Conservation (phyloP, 1,139 yeast species). For the Debaryomycetaceae sp. region DNA sequence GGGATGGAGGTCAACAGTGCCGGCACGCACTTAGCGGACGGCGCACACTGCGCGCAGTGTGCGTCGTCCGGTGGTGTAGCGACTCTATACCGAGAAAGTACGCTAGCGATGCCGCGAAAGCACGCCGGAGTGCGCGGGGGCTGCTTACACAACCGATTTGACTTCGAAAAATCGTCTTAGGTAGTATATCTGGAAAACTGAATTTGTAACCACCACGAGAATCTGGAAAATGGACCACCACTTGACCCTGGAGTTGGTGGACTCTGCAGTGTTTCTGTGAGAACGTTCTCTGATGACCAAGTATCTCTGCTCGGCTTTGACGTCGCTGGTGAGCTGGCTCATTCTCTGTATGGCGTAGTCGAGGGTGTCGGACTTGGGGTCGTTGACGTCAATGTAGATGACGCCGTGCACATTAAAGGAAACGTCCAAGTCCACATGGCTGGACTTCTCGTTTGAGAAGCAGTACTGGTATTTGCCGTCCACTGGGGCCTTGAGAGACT, state of each 20-base stretch:
- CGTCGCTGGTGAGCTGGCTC: conserved; percentile 74
- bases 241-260: conserved; percentile 93
- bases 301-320: conserved; percentile 89
- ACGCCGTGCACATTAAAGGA: conserved; percentile 95
- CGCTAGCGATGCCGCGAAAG: not conserved
- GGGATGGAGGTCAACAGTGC: not conserved
- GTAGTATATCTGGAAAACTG: conserved; percentile 90
- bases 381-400: conserved; percentile 80
- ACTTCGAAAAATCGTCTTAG: conserved; percentile 95
- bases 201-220: conserved; percentile 78
- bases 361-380: conserved; percentile 75
- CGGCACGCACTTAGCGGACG: not conserved
- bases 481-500: conserved; percentile 57
- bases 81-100: too few relatives aligned
- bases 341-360: conserved; percentile 82
- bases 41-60: not conserved
- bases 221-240: conserved; percentile 97
- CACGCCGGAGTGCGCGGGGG: not conserved
- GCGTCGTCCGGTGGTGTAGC: not conserved
- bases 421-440: conserved; percentile 78
- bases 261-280: conserved; percentile 97
- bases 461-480: conserved; percentile 85
- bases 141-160: conserved; percentile 67
- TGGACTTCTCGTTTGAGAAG: conserved; percentile 80
- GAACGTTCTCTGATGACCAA: conserved; percentile 95